Percentiles rank a stretch among this genome's conserved stretches.
phyloP scores from a whole-genome alignment of 371 early-diverging fungal genomes.

The Amoeboaphelidium protococcarum region DNA sequence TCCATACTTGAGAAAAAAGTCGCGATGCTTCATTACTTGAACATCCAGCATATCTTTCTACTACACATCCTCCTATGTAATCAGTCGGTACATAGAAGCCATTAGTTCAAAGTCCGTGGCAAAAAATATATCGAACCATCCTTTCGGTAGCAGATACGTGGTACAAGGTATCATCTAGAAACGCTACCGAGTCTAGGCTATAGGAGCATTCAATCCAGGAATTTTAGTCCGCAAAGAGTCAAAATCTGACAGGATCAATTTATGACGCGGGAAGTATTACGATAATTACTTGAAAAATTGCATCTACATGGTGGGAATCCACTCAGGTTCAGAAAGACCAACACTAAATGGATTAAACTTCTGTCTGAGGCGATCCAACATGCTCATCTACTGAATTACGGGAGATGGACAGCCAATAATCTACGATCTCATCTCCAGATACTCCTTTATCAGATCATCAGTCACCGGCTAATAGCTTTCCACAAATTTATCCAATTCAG shows the following conservation, averaged over 20 bases:
- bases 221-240: constrained; percentile 48
- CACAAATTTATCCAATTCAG: neutral
- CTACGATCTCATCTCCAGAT: neutral
- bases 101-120: constrained; percentile 80
- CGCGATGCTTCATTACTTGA: constrained; percentile 39
- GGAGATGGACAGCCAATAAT: neutral
- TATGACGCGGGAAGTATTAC: constrained; percentile 53
- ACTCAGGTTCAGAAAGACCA: constrained; percentile 57
- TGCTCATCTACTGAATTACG: neutral
- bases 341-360: constrained; percentile 49
- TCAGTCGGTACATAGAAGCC: constrained; percentile 44
- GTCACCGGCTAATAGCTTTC: neutral
- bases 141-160: constrained; percentile 80
- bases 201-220: constrained; percentile 56
- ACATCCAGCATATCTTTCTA: constrained; percentile 7
- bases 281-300: constrained; percentile 41
- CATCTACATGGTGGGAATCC: constrained; percentile 57
- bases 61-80: constrained; percentile 8
- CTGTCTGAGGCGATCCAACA: neutral
- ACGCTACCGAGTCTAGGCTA: constrained; percentile 71
- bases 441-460: neutral
- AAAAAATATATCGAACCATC: constrained; percentile 95
- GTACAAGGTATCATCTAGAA: constrained; percentile 75
- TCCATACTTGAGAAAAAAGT: constrained; percentile 49
- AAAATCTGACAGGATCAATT: constrained; percentile 73